Base-by-base conservation (phyloP, 495 filamentous ascomycete species). In the Aspergillus asperescens region DNA sequence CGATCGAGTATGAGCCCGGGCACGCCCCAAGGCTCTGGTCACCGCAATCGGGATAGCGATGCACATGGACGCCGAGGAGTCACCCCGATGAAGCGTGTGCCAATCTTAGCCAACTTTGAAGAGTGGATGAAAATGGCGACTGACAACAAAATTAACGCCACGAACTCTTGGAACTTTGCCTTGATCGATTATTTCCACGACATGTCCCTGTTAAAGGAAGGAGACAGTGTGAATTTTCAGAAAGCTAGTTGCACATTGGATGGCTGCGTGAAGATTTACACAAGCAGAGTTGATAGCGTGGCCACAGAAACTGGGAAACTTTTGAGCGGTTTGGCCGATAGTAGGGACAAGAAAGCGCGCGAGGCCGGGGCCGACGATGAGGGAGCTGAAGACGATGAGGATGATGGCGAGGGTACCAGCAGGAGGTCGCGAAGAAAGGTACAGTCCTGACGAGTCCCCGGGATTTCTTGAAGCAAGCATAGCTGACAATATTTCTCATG, bases 81-180 rank as follows among this genome's bases (percentile, higher is more conserved):
- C 43, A 97, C 93, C 25, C 93, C 93, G 13, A 90, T 96, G 86
- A 95, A 96, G 77, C 87, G 93, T 35, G 88, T 95, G 27, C 94
- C 93, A 0, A 87, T 99, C 50, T 66, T 97, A 46, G 94, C 94
- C 46, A 97, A 97, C 70, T 99, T 97, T 62, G 93, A 99, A 68
- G 94, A 99, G 64, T 97, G 93, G 93, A 97, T 99, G 94, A 99
- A 97, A 80, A 91, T 97, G 89, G 94, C 94, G 8, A 97, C 92
- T 19, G 93, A 99, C 74, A 99, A 99, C 76, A 99, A 99, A 77
- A 99, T 99, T 72, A 99, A 97, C 64, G 94, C 93, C 35, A 83
- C 87, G 20, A 99, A 99, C 68, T 96, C 93, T 15, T 99, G 93
- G 93, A 96, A 97, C 62, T 96, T 99, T 69, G 93, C 93, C 2